Evolutionary conservation across 169 alveolate species (phyloP), one percentile per base, ranked within the genome.

Genomic region (Miamiensis avidus): DNA sequence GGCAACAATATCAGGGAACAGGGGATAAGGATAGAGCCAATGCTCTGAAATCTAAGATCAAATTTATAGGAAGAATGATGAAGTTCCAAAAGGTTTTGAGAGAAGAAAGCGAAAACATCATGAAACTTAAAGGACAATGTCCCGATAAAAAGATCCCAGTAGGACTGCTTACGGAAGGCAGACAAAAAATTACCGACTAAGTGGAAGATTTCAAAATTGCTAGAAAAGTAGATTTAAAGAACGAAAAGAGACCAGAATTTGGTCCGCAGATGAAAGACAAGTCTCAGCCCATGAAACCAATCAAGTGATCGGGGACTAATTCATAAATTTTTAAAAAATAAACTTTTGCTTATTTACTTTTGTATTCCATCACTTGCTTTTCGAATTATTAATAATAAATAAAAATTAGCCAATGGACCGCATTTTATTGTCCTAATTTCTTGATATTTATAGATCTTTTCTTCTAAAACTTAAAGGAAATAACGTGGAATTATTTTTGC

Each of bases 91-190:
- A 76, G 81, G 81, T 88, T 29, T 84, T 94, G 27, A 96, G 99
- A 88, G 96, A 96, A 82, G 98, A 97, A 86, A 94, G 96, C 82
- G 99, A 97, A 87, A 86, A 94, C 30, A 93, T 98, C 29, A 94
- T 97, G 69, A 94, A 96, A 84, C 95, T 98, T 31, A 98, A 98
- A 86, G 99, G 99, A 49, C 91, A 97, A 69, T 94, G 98, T 73
- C 99, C 99, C 4, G 99, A 98, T 49, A 97, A 98, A 74, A 96
- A 98, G 85, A 94, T 98, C n/a, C 99, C 99, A 27, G 96, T 95
- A 86, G 99, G 99, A 6, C 89, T 98, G 26, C 91, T 98, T 16
- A 85, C 95, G 77, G 99, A 99, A 64, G 28, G 32, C 31, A 77
- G 64, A 1, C 27, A 32, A 31, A 26, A 28, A 75, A 76, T n/a